Conservation (phyloP, 192 early-diverging fungal species). For the Rhizoclosmatium globosum region DNA sequence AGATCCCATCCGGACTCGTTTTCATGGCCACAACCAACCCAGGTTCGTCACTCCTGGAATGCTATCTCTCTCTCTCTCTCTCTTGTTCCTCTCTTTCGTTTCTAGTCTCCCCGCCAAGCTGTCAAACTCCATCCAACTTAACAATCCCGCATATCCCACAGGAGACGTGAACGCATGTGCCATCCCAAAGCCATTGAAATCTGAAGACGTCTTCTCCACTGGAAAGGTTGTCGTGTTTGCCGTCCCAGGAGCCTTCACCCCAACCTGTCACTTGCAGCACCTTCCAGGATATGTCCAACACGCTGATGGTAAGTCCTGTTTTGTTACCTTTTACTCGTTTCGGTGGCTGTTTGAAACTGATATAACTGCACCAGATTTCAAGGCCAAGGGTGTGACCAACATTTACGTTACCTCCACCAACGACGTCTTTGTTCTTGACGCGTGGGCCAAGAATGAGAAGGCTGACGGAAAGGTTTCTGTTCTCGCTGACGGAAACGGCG, state of each 20-base stretch:
- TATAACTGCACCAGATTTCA: conserved; percentile 37
- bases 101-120: neutral
- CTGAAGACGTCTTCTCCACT: conserved; percentile 57
- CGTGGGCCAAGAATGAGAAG: conserved; percentile 51
- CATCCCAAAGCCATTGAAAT: conserved; percentile 31
- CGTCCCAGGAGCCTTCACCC: conserved; percentile 75
- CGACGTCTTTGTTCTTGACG: conserved; percentile 69
- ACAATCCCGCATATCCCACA: too few relatives aligned
- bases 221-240: conserved; percentile 74
- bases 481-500: conserved; percentile 80
- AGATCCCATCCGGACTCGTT: conserved; percentile 13
- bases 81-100: neutral
- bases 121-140: neutral
- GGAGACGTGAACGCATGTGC: conserved; percentile 29
- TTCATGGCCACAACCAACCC: conserved; percentile 20
- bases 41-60: neutral
- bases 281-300: conserved; percentile 74
- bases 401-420: conserved; percentile 72
- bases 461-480: conserved; percentile 68
- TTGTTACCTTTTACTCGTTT: neutral
- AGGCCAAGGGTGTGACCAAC: conserved; percentile 71
- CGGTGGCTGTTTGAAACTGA: neutral
- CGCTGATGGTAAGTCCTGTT: conserved; percentile 32
- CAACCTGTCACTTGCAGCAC: conserved; percentile 71
- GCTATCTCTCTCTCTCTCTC: neutral